Conservation (phyloP, 257 asterid genomes). For the Solanum paucissectum region DNA sequence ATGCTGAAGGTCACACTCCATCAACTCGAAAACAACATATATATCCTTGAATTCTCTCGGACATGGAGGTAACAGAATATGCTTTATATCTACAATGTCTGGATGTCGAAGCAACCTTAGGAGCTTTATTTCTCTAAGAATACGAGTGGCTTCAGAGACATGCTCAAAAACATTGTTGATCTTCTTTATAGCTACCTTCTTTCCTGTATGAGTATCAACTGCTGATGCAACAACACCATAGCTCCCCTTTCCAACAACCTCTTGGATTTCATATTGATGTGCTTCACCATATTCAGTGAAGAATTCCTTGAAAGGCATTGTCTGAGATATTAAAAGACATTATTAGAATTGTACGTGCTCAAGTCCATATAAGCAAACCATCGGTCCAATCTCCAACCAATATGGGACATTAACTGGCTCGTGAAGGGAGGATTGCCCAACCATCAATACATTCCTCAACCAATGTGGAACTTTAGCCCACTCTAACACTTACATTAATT, state of each 20-base stretch:
- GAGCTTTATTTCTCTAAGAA: slow-evolving; percentile 92
- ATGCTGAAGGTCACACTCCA: slow-evolving; percentile 98
- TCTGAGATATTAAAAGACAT: slow-evolving; percentile 19
- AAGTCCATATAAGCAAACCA: too few species aligned
- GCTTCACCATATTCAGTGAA: slow-evolving; percentile 97
- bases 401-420: too few species aligned
- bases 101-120: slow-evolving; percentile 84
- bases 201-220: slow-evolving; percentile 91
- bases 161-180: slow-evolving; percentile 78
- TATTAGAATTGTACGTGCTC: background rate
- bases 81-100: slow-evolving; percentile 90
- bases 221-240: slow-evolving; percentile 98
- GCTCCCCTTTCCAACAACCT: slow-evolving; percentile 97
- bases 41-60: slow-evolving; percentile 93
- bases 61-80: slow-evolving; percentile 86
- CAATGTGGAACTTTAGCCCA: background rate
- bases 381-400: too few species aligned
- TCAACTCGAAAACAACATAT: slow-evolving; percentile 90
- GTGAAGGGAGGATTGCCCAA: background rate
- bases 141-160: slow-evolving; percentile 93
- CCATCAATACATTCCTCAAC: background rate
- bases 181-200: slow-evolving; percentile 90
- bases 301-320: slow-evolving; percentile 70
- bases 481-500: background rate
- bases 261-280: slow-evolving; percentile 76